These are phyloP conservation scores for Sugiyamaella novakii DNA, from an alignment of 1,139 yeast species.

Conservation along the genomic window DNA sequence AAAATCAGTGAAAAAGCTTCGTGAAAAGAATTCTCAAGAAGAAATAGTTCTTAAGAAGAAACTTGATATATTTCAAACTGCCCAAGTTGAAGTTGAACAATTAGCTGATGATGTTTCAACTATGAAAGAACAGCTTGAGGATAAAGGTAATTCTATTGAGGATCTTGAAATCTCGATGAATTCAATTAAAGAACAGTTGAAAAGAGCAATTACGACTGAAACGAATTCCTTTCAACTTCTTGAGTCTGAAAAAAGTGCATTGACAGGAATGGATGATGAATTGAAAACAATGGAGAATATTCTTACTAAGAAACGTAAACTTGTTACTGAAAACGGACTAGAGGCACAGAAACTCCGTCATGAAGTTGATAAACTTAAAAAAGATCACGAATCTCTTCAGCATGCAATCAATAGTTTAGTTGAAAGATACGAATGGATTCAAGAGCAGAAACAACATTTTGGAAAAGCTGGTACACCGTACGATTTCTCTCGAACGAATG, in stretches of 20 bases:
- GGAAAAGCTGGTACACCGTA: conserved; percentile 44
- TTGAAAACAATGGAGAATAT: conserved; percentile 61
- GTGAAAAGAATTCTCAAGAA: conserved; percentile 37
- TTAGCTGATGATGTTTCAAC: conserved; percentile 56
- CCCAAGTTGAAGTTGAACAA: conserved; percentile 75
- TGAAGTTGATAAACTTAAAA: conserved; percentile 61
- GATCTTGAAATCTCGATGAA: conserved; percentile 47
- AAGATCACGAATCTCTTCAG: conserved; percentile 46
- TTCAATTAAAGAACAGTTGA: conserved; percentile 40
- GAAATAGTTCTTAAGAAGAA: conserved; percentile 50
- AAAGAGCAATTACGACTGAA: conserved; percentile 41
- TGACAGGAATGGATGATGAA: conserved; percentile 78
- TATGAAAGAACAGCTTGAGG: conserved; percentile 47
- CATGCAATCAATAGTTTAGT: conserved; percentile 53
- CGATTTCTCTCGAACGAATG: conserved; percentile 54
- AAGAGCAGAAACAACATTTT: conserved; percentile 57
- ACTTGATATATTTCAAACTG: conserved; percentile 60
- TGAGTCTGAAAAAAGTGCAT: conserved; percentile 59
- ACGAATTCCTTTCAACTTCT: conserved; percentile 48
- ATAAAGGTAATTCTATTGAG: conserved; percentile 42
- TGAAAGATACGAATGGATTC: conserved; percentile 70
- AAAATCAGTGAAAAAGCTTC: conserved; percentile 31
- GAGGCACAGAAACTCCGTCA: conserved; percentile 62
- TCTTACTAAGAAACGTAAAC: conserved; percentile 55
- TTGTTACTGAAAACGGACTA: conserved; percentile 54